A percentile compares a stretch with the other conserved stretches of the same genome.
phyloP scores from a whole-genome alignment of 208 protist species.

The Leishmania mexicana region DNA sequence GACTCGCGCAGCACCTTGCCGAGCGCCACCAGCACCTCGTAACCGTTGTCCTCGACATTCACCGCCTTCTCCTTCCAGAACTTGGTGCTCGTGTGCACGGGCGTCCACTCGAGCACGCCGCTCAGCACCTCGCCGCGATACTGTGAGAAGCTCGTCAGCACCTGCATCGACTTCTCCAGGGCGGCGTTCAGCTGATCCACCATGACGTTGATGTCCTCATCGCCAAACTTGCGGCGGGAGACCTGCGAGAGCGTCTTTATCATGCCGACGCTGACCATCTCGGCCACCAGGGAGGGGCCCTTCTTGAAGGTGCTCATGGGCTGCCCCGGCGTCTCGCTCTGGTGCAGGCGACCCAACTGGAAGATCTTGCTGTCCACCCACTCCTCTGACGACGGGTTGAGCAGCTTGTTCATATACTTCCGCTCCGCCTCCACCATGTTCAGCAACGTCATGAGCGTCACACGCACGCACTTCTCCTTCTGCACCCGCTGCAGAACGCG shows the following conservation, averaged over 20 bases:
- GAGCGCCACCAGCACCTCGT: conserved; percentile 89
- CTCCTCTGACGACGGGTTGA: conserved; percentile 51
- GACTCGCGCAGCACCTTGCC: conserved; percentile 78
- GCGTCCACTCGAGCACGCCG: conserved; percentile 90
- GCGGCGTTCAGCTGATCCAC: conserved; percentile 61
- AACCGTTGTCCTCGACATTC: conserved; percentile 91
- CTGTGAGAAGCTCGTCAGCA: conserved; percentile 90
- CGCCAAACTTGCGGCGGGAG: conserved; percentile 86
- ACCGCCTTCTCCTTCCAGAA: conserved; percentile 94
- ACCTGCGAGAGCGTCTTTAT: conserved; percentile 87
- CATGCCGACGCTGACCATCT: conserved; percentile 93
- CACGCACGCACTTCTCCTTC: conserved; percentile 93
- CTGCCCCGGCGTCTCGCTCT: conserved; percentile 22
- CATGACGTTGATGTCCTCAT: conserved; percentile 87
- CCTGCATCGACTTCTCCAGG: conserved; percentile 89
- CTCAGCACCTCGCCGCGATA: conserved; percentile 92
- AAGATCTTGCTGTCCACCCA: conserved; percentile 51
- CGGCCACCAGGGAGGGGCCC: conserved; percentile 75
- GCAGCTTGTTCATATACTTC: conserved; percentile 51
- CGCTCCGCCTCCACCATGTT: conserved; percentile 88
- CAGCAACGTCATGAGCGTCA: conserved; percentile 84
- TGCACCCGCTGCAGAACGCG: conserved; percentile 85
- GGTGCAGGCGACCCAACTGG: conserved; percentile 46
- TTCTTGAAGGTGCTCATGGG: conserved; percentile 37
- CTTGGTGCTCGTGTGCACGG: conserved; percentile 92